A percentile compares a stretch with the other conserved stretches of the same genome.
Conservation (phyloP, 2,329 filamentous ascomycete genomes). For the Ambrosiella cleistominuta region DNA sequence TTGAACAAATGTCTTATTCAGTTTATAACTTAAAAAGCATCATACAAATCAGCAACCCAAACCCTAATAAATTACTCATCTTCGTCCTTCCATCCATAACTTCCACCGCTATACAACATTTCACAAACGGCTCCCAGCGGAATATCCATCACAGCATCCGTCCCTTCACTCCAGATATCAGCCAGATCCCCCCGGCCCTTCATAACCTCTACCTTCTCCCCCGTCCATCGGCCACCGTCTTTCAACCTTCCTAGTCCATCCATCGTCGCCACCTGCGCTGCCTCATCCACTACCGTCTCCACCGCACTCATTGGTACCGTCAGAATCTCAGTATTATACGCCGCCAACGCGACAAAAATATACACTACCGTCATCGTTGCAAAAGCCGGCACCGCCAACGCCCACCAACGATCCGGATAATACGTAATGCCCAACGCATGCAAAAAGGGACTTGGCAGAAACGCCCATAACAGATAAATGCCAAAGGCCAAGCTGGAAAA, state of each 20-base stretch:
- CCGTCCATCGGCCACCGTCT: conserved; percentile 21
- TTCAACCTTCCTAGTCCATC: conserved; percentile 46
- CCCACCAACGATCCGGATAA: conserved; percentile 97
- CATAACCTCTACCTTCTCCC: conserved; percentile 20
- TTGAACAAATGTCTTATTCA: too few species aligned
- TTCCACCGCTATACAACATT: conserved; percentile 55
- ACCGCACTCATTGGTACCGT: conserved; percentile 64
- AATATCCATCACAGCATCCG: conserved; percentile 94
- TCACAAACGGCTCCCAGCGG: conserved; percentile 90
- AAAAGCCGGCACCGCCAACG: conserved; percentile 76
- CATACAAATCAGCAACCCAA: background rate
- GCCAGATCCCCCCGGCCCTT: conserved; percentile 28
- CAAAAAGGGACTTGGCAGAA: conserved; percentile 78
- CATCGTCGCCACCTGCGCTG: conserved; percentile 67
- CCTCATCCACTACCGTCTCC: conserved; percentile 84
- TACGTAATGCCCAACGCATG: conserved; percentile 90
- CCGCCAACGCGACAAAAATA: conserved; percentile 81
- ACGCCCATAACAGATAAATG: conserved; percentile 62
- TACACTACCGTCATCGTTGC: conserved; percentile 77
- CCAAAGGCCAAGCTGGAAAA: conserved; percentile 69
- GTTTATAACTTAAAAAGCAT: too few species aligned
- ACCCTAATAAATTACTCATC: background rate
- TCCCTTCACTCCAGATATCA: conserved; percentile 74
- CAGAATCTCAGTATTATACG: conserved; percentile 77
- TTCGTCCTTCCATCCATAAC: background rate